phyloP scores from a whole-genome alignment of 441 rosid genomes.

The Erysimum cheiri region DNA sequence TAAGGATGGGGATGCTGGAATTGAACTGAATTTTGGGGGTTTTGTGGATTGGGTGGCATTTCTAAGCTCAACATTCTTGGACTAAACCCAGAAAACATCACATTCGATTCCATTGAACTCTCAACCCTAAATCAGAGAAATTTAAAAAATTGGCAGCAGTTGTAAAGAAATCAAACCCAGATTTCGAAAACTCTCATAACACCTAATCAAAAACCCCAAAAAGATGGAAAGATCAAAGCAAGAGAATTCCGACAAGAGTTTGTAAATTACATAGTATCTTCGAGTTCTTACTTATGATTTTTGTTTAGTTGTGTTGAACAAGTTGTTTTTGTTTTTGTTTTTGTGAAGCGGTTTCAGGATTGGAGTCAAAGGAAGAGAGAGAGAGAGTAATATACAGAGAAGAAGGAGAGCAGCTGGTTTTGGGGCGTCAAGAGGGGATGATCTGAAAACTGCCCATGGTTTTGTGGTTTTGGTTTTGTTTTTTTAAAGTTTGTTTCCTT shows the following conservation, averaged over 20 bases:
- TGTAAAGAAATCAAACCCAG: background rate
- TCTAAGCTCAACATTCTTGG: slow-evolving; percentile 83
- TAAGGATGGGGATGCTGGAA: slow-evolving; percentile 62
- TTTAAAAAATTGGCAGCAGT: background rate
- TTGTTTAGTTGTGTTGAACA: background rate
- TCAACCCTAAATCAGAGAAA: background rate
- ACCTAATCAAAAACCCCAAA: background rate
- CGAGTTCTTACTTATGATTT: background rate
- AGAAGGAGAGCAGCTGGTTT: slow-evolving; percentile 41
- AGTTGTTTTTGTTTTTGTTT: background rate
- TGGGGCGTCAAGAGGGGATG: background rate
- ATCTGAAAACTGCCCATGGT: slow-evolving; percentile 47
- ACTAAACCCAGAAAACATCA: slow-evolving; percentile 60
- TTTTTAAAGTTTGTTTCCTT: slow-evolving; percentile 9
- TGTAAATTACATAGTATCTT: background rate
- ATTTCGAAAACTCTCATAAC: background rate
- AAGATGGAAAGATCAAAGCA: background rate
- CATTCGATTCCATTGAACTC: slow-evolving; percentile 67
- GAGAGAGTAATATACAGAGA: slow-evolving; percentile 19
- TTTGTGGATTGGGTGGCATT: slow-evolving; percentile 65
- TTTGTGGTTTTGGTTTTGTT: slow-evolving; percentile 28
- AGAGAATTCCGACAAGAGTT: background rate
- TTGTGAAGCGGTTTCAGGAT: slow-evolving; percentile 1
- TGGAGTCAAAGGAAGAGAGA: slow-evolving; percentile 29
- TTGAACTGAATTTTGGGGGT: slow-evolving; percentile 49